Evolutionary conservation across 2,329 filamentous ascomycete genomes (phyloP).

Genomic region (Xylariaceae sp.): DNA sequence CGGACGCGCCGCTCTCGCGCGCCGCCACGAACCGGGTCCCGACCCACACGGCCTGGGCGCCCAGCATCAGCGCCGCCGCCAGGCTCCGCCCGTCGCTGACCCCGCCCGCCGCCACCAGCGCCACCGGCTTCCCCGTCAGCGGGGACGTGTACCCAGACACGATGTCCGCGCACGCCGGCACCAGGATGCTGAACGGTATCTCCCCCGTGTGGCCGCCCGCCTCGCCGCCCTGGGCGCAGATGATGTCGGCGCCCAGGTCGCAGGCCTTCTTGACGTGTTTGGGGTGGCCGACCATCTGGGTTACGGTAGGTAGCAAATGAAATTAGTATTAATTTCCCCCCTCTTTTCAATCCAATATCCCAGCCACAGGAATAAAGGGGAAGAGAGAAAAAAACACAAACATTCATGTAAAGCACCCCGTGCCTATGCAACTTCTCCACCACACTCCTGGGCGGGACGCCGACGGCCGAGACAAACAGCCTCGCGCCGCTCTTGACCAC

Average conservation of each 20-base stretch:
- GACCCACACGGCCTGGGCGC: constrained; percentile 70
- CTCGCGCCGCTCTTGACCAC: constrained; percentile 30
- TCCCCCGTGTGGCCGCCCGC: constrained; percentile 92
- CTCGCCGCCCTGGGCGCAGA: constrained; percentile 95
- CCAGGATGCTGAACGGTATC: constrained; percentile 81
- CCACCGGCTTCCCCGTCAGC: constrained; percentile 76
- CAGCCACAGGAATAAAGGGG: neutral
- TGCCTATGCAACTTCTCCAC: constrained; percentile 43
- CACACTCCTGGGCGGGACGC: constrained; percentile 27
- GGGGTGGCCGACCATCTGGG: constrained; percentile 84
- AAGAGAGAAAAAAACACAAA: neutral
- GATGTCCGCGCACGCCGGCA: constrained; percentile 79
- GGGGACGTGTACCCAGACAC: constrained; percentile 73
- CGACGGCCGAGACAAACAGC: constrained; percentile 32
- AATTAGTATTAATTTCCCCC: no score
- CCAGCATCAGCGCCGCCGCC: constrained; percentile 86
- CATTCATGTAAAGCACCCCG: constrained; percentile 92
- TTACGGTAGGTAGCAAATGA: neutral
- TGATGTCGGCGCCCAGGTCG: constrained; percentile 71
- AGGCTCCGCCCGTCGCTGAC: constrained; percentile 86
- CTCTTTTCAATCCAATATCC: no score
- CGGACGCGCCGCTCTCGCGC: constrained; percentile 11
- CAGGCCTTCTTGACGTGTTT: constrained; percentile 42
- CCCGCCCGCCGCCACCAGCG: constrained; percentile 86
- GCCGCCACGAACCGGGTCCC: constrained; percentile 76